phyloP scores from a whole-genome alignment of 306 rosid genomes.

The Astragalus membranaceus region DNA sequence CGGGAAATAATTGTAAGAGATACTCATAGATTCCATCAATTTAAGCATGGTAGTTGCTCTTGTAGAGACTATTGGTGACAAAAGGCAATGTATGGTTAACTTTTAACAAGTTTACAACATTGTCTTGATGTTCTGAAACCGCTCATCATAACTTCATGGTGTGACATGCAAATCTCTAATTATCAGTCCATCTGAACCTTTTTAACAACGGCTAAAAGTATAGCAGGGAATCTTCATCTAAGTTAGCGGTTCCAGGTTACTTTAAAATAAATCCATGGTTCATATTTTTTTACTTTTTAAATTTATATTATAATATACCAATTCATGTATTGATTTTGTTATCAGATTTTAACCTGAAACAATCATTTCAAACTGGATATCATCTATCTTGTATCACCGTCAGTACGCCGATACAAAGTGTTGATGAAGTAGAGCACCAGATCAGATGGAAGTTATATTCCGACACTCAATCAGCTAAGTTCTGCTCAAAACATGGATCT shows the following conservation, averaged over 20 bases:
- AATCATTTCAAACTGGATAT: conserved; percentile 3
- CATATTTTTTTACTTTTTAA: neutral
- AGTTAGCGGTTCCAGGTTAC: conserved; percentile 7
- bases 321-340: neutral
- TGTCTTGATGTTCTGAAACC: neutral
- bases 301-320: neutral
- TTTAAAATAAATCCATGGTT: neutral
- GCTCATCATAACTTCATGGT: conserved; percentile 13
- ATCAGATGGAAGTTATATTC: neutral
- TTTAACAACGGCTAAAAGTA: neutral
- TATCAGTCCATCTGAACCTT: neutral
- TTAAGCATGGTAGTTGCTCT: conserved; percentile 58
- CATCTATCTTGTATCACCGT: neutral
- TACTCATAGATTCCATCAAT: conserved; percentile 62
- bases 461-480: neutral
- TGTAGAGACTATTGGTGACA: conserved; percentile 79
- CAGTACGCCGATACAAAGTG: neutral
- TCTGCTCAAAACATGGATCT: neutral
- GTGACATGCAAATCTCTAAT: neutral
- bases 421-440: neutral
- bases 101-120: neutral
- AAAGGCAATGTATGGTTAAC: neutral
- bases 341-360: conserved; percentile 1
- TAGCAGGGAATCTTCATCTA: neutral
- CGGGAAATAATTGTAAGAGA: conserved; percentile 68